Evolutionary conservation across 768 basidiomycete species (phyloP).

Genomic region (Trametes punicea): DNA sequence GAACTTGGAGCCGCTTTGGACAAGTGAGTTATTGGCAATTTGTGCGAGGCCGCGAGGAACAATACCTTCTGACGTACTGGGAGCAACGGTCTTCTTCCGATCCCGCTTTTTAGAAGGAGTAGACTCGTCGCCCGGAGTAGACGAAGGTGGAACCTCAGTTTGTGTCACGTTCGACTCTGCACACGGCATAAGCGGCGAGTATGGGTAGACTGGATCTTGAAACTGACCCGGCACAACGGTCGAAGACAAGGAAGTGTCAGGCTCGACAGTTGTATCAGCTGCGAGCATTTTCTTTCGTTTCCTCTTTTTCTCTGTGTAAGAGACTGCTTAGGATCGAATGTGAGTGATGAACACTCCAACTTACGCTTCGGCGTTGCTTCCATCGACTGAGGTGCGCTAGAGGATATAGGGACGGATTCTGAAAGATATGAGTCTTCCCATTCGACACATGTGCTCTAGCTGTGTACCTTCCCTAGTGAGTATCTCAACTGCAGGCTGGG

Average conservation of each 20-base stretch:
- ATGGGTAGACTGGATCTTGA: neutral
- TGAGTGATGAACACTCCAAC: no score
- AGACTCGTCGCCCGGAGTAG: neutral
- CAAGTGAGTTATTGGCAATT: no score
- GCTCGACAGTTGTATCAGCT: neutral
- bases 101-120: neutral
- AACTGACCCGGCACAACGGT: neutral
- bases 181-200: neutral
- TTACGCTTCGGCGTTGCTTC: no score
- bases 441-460: no score
- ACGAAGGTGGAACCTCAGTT: neutral
- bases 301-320: conserved; percentile 1
- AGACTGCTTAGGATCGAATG: neutral
- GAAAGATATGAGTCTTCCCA: no score
- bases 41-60: neutral
- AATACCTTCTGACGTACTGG: neutral
- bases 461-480: neutral
- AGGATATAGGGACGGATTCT: no score
- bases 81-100: neutral
- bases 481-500: no score
- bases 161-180: neutral
- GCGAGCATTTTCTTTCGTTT: conserved; percentile 1
- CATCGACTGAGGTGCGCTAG: no score
- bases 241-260: neutral
- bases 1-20: neutral